phyloP scores from a whole-genome alignment of 148 eudicot genomes.

The Salicornia ramosissima region DNA sequence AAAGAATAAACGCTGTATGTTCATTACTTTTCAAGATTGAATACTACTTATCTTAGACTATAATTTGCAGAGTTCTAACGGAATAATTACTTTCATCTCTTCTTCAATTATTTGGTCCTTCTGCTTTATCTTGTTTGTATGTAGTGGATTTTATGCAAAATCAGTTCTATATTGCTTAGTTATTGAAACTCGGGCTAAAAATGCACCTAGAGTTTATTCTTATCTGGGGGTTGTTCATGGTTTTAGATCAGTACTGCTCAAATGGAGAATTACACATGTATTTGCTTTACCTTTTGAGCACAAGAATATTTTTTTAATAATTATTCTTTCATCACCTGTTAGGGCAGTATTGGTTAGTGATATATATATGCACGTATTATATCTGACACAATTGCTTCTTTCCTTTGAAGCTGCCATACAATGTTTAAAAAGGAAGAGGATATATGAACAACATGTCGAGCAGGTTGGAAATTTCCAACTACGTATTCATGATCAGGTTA shows the following conservation, averaged over 20 bases:
- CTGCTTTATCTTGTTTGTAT: background rate
- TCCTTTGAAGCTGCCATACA: slow-evolving; percentile 63
- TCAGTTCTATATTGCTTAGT: background rate
- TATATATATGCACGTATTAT: too few relatives aligned
- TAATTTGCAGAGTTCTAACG: slow-evolving; percentile 1
- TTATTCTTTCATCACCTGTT: background rate
- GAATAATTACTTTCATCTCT: background rate
- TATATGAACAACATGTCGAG: slow-evolving; percentile 80
- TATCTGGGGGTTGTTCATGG: background rate
- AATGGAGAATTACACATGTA: background rate
- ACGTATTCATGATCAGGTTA: slow-evolving; percentile 86
- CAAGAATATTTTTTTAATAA: background rate
- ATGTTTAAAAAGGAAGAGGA: slow-evolving; percentile 80
- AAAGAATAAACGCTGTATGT: slow-evolving; percentile 70
- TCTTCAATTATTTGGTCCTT: background rate
- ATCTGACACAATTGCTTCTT: slow-evolving; percentile 4
- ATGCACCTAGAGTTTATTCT: background rate
- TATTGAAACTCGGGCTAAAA: background rate
- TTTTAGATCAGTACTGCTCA: background rate
- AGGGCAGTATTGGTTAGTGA: too few relatives aligned
- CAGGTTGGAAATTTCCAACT: slow-evolving; percentile 81
- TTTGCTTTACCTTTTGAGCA: background rate
- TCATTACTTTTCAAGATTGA: background rate
- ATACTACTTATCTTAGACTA: background rate
- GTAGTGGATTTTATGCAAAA: background rate